These are phyloP conservation scores for Leccinum subgranulosum DNA, from an alignment of 768 basidiomycete genomes.

Conservation along the genomic window DNA sequence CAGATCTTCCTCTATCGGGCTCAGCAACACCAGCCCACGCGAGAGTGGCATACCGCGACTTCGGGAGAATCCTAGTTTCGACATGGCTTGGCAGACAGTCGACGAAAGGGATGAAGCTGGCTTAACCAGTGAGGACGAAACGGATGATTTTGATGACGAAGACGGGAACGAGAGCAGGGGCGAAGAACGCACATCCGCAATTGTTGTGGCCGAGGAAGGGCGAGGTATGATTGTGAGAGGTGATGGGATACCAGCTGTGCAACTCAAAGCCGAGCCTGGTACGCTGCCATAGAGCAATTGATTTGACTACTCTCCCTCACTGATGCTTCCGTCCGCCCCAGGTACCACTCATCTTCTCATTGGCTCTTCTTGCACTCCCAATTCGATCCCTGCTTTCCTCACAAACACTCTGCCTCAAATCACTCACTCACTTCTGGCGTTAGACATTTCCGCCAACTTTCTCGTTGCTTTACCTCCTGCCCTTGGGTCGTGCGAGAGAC, in stretches of 20 bases:
- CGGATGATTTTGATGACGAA: conserved; percentile 49
- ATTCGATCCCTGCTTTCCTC: conserved; percentile 74
- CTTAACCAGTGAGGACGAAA: conserved; percentile 52
- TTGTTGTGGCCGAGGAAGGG: conserved; percentile 80
- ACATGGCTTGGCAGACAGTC: conserved; percentile 69
- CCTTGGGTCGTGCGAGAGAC: conserved; percentile 70
- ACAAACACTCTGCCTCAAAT: conserved; percentile 68
- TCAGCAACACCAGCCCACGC: conserved; percentile 38
- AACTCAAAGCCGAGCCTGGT: conserved; percentile 75
- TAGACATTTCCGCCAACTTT: conserved; percentile 91
- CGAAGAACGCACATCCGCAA: conserved; percentile 73
- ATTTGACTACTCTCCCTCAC: not conserved
- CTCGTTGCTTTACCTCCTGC: conserved; percentile 80
- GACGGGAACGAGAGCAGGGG: conserved; percentile 49
- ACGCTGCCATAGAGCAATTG: conserved; percentile 21
- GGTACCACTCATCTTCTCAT: conserved; percentile 94
- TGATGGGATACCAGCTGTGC: conserved; percentile 54
- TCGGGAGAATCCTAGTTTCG: conserved; percentile 69
- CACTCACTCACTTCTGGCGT: conserved; percentile 73
- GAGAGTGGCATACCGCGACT: conserved; percentile 44
- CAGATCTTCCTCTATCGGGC: conserved; percentile 64
- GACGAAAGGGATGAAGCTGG: conserved; percentile 69
- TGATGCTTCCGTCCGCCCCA: conserved; percentile 29
- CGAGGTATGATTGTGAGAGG: conserved; percentile 79
- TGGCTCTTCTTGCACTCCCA: conserved; percentile 75